Base-by-base conservation (phyloP, 2,329 filamentous ascomycete genomes). In the Exophiala sp. region DNA sequence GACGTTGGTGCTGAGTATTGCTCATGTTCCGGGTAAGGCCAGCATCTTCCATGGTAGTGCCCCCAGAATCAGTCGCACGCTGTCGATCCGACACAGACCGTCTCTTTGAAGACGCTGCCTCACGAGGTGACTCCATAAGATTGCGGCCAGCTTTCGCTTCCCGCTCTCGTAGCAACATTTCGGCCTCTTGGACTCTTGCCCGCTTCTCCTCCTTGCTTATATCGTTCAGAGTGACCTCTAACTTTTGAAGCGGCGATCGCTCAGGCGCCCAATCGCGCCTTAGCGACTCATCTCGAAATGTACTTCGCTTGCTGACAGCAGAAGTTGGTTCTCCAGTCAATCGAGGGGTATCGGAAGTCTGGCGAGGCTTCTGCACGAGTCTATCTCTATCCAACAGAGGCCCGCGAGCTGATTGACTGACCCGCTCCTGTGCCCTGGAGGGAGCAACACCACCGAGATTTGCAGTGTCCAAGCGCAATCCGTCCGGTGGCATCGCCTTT, bases 121-220 rank as follows among this genome's bases (percentile, higher is more conserved):
- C 46, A 30, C 22, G 44, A 44, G 52, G 43, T 11, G 51, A 44
- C 11, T 32, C 37, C 6, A 29, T 34, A 23, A 19, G 16, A 3
- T 29, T 34, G 23, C 38, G 35, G 16, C 19, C 39, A 21, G 35
- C 14, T 34, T 50, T 51, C 23, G 65, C 65, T 48, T 70, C 63
- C 3, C 65, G 64, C 62, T 91, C 83, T 59, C 82, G 79, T 14
- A 83, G 79, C 37, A 80, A 78, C 59, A 82, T 76, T 66, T 96
- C 91, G 4, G 88, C 88, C 61, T 91, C 86, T 64, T 89, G 80
- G 3, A 91, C 81, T 40, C 88, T 79, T 7, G 89, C 88, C 57
- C 91, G 80, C 68, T 95, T 94, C 69, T 96, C 90, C 70, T 96
- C 90, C 67, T 96, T 97, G 66, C 86, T 95, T 68, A 96, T 91